A percentile compares a stretch with the other conserved stretches of the same genome.
Evolutionary conservation across 2,329 filamentous ascomycete genomes (phyloP).

Genomic region (Macrophomina pseudophaseolina): DNA sequence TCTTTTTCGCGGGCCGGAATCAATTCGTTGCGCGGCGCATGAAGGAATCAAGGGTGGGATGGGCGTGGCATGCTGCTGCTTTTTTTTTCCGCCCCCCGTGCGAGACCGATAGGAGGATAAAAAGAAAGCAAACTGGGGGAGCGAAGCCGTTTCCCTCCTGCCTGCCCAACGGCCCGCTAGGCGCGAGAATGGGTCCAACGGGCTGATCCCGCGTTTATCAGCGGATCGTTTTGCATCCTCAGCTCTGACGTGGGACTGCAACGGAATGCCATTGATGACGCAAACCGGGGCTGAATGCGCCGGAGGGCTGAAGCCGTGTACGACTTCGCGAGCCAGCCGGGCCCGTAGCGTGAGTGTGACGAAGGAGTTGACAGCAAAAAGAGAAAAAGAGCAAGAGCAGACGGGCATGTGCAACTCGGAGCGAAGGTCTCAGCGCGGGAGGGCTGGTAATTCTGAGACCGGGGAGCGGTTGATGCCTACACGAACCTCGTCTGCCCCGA

Average conservation of each 20-base stretch:
- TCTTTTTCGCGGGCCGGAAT: conserved; percentile 9
- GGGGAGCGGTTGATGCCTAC: conserved; percentile 6
- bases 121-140: conserved; percentile 2
- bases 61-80: background rate
- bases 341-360: background rate
- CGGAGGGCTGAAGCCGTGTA: background rate
- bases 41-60: conserved; percentile 24
- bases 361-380: background rate
- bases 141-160: background rate
- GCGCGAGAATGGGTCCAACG: conserved; percentile 23
- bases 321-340: conserved; percentile 1
- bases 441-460: conserved; percentile 17
- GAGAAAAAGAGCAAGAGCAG: background rate
- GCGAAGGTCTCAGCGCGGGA: background rate
- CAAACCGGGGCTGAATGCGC: conserved; percentile 11
- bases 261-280: conserved; percentile 19
- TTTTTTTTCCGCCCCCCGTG: background rate
- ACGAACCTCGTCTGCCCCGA: conserved; percentile 22
- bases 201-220: conserved; percentile 22
- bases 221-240: conserved; percentile 8
- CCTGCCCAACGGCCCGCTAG: conserved; percentile 8
- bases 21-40: conserved; percentile 15
- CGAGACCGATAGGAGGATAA: background rate
- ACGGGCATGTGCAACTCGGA: conserved; percentile 7
- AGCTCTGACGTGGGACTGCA: conserved; percentile 25